These are phyloP conservation scores for Tylopilus cervinicoccineus DNA, from an alignment of 768 basidiomycete genomes.

Conservation along the genomic window DNA sequence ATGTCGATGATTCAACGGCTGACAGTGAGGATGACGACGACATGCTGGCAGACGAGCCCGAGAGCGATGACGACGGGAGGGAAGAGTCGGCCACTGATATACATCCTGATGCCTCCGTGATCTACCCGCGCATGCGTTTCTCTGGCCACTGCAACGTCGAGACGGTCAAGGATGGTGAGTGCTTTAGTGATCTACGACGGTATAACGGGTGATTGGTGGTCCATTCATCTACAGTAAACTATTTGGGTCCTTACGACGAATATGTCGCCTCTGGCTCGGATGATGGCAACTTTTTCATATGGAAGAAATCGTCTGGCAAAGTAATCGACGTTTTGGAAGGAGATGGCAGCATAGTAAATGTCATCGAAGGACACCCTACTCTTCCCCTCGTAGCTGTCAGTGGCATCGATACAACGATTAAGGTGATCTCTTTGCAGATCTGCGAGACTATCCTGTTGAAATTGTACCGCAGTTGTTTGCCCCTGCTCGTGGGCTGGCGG, in stretches of 20 bases:
- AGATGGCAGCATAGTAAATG: constrained; percentile 78
- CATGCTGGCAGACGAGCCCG: constrained; percentile 22
- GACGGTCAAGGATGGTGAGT: constrained; percentile 84
- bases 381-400: constrained; percentile 81
- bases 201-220: background rate
- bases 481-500: constrained; percentile 43
- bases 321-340: constrained; percentile 82
- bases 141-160: constrained; percentile 72
- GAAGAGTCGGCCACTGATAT: constrained; percentile 19
- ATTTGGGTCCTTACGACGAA: constrained; percentile 74
- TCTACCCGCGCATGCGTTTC: constrained; percentile 63
- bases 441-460: background rate
- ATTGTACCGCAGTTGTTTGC: constrained; percentile 55
- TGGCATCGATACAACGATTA: constrained; percentile 83
- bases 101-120: constrained; percentile 41
- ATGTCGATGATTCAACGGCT: constrained; percentile 27
- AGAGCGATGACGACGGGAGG: constrained; percentile 32
- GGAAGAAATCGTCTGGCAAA: constrained; percentile 64
- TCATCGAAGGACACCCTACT: constrained; percentile 76
- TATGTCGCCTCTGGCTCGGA: constrained; percentile 82
- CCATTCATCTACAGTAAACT: constrained; percentile 61
- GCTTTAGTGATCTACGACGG: background rate
- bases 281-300: constrained; percentile 85
- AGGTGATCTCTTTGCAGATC: constrained; percentile 42
- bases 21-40: constrained; percentile 28